Conservation (phyloP, 2,329 filamentous ascomycete species). For the Botrytis squamosa region DNA sequence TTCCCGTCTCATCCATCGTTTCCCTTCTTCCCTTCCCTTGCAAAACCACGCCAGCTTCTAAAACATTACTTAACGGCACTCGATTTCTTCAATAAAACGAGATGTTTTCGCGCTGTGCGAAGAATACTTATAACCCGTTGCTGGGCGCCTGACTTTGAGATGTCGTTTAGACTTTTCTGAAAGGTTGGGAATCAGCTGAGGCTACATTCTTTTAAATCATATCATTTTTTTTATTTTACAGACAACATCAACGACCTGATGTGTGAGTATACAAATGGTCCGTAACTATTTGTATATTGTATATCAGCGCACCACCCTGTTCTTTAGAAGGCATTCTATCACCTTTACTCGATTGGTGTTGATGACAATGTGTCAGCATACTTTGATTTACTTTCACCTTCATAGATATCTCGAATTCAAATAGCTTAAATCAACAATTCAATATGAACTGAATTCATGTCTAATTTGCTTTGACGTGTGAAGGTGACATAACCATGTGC, state of each 20-base stretch:
- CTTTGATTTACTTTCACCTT: background rate
- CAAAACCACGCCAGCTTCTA: constrained; percentile 23
- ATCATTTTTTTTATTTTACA: background rate
- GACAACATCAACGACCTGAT: background rate
- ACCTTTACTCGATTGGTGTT: background rate
- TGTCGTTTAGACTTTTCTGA: constrained; percentile 62
- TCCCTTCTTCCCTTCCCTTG: background rate
- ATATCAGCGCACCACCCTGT: too few species aligned
- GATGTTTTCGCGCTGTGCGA: constrained; percentile 69
- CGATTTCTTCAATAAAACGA: constrained; percentile 42
- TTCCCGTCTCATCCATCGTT: background rate
- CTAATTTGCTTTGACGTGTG: background rate
- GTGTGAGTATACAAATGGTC: background rate
- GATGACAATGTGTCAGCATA: background rate
- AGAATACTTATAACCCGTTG: constrained; percentile 62
- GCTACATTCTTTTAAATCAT: constrained; percentile 49
- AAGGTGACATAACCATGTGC: background rate
- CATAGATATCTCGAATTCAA: background rate
- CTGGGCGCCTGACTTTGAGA: constrained; percentile 71
- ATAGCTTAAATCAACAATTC: background rate
- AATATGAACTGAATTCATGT: background rate
- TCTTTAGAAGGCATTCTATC: too few species aligned
- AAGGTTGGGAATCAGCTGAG: constrained; percentile 71
- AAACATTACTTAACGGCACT: constrained; percentile 27
- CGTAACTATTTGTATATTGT: background rate